Percentiles rank a stretch among this genome's conserved stretches.
phyloP scores from a whole-genome alignment of 2,329 filamentous ascomycete species.

The Fusarium sp. region DNA sequence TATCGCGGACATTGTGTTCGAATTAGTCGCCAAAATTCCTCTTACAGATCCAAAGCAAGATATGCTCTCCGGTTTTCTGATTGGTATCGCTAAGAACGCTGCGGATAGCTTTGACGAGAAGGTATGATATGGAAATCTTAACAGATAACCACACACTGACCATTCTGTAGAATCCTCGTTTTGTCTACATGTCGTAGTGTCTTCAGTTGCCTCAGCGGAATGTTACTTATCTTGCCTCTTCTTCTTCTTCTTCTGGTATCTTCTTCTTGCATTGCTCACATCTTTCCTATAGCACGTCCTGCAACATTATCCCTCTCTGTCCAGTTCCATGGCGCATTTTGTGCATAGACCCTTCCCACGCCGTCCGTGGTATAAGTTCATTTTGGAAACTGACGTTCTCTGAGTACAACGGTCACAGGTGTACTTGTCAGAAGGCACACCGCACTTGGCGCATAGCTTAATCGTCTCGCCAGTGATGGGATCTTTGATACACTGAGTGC shows the following conservation, averaged over 20 bases:
- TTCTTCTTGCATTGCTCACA: no score
- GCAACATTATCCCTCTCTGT: not conserved
- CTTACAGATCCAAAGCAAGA: no score
- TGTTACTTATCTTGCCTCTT: no score
- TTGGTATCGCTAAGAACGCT: no score
- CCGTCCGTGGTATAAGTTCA: accelerated
- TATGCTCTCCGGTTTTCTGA: no score
- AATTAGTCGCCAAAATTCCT: no score
- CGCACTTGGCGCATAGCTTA: not conserved
- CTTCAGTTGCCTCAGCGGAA: no score
- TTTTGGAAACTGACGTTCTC: not conserved
- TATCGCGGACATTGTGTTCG: no score
- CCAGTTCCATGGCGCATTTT: not conserved
- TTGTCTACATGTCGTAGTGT: not conserved
- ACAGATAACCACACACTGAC: no score
- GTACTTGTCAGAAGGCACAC: not conserved
- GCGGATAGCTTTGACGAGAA: no score
- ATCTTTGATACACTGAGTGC: not conserved
- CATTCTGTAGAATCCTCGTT: no score
- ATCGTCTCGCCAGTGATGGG: not conserved
- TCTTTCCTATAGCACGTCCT: not conserved
- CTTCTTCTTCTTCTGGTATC: not conserved
- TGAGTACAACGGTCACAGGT: not conserved
- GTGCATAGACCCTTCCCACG: not conserved
- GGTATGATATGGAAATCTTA: no score